Base-by-base conservation (phyloP, 352 stramenopile genomes). In the Phytopythium mirpurense region DNA sequence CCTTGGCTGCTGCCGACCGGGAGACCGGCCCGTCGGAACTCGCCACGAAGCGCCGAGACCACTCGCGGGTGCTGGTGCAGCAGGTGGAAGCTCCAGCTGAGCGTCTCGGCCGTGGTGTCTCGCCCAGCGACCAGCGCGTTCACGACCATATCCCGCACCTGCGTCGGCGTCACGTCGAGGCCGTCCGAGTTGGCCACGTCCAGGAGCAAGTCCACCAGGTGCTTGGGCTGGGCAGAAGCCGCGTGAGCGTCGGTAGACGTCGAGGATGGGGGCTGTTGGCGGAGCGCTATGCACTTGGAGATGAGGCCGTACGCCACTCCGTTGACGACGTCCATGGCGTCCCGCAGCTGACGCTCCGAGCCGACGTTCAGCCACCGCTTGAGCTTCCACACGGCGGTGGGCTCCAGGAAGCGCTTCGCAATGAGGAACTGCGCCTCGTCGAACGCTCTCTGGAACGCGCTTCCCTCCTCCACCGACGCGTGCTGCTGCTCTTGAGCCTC, bases 101-200 rank as follows among this genome's bases (percentile, higher is more conserved):
- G 19, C 4, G 71, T 59, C 41, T 70, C 63, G 2, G 76, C 69
- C 8, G 81, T 86, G 1, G 82, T 90, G 63, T 92, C 80, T 44
- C 77, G 68, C 0, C 82, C 82, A 21, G 78, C 82, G 34, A 91
- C 63, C 9, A 90, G 45, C 10, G 85, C 74, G 18, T 67, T 82
- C 6, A 91, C 58, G 4, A 87, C 65, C 41, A 92, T 80, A 45
- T 90, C 77, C 19, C 72, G 72, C 36, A 90, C 57, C 19, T 76
- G 74, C 14, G 43, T 63, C 4, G 68, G 68, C 5, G 45, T 27
- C 7, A 80, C 57, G 2, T 52, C 44, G 26, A 65, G 41, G 3
- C 53, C 56, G 2, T 51, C 65, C 5, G 35, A 36, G 34, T 73
- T 65, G 10, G 57, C 41, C 24, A 34, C 57, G 5, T 82, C 68